Percentiles rank a stretch among this genome's conserved stretches.
These are phyloP conservation scores for Colletotrichum sp. DNA, from an alignment of 2,329 filamentous ascomycete genomes.

Conservation along the genomic window DNA sequence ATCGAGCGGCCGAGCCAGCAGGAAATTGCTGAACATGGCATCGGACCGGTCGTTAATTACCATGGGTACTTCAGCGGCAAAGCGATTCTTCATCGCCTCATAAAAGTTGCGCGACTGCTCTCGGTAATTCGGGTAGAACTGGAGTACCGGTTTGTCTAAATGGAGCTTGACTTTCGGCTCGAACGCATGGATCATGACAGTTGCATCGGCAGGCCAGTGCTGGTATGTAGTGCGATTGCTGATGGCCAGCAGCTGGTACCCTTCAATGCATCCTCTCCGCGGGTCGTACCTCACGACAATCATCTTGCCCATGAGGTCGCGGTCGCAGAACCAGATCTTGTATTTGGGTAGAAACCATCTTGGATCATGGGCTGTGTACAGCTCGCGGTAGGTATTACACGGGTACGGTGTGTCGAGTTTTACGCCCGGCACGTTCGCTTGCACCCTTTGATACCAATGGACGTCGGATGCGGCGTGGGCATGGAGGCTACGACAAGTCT, in stretches of 20 bases:
- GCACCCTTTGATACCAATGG: conserved; percentile 75
- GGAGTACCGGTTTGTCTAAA: conserved; percentile 74
- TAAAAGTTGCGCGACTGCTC: neutral
- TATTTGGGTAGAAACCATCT: conserved; percentile 84
- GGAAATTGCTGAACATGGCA: conserved; percentile 69
- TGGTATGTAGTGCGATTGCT: conserved; percentile 59
- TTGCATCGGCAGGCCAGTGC: conserved; percentile 68
- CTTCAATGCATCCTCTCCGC: conserved; percentile 77
- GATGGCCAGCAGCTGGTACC: conserved; percentile 75
- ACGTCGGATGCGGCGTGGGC: conserved; percentile 68
- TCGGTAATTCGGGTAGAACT: conserved; percentile 45
- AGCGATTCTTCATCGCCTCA: conserved; percentile 28
- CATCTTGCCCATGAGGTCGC: conserved; percentile 74
- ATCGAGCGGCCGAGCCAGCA: conserved; percentile 62
- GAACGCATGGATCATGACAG: conserved; percentile 76
- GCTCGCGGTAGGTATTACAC: conserved; percentile 68
- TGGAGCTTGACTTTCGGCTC: conserved; percentile 74
- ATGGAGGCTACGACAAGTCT: conserved; percentile 66
- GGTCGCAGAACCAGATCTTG: conserved; percentile 87
- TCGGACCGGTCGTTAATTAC: conserved; percentile 48
- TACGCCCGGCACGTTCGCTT: conserved; percentile 67
- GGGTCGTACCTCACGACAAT: conserved; percentile 80
- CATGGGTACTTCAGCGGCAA: conserved; percentile 60
- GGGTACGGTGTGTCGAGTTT: conserved; percentile 60
- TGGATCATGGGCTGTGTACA: conserved; percentile 77